Evolutionary conservation across 2,329 filamentous ascomycete species (phyloP).

Genomic region (Fusarium subglutinans): DNA sequence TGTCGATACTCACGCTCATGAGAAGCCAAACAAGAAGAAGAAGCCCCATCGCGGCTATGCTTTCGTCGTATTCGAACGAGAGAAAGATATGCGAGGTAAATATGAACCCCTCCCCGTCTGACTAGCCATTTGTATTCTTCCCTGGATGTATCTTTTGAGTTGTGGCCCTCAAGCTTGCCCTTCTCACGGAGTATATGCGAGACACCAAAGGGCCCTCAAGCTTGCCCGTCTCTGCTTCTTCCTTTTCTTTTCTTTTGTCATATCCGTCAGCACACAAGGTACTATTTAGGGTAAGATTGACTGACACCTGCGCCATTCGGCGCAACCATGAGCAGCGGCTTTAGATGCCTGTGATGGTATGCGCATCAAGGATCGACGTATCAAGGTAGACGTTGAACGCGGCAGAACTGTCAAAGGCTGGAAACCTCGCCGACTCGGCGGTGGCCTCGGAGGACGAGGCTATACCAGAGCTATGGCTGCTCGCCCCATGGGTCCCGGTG

Average conservation of each 20-base stretch:
- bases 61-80: conserved; percentile 95
- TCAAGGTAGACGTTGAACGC: conserved; percentile 95
- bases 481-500: conserved; percentile 72
- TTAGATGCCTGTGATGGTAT: conserved; percentile 87
- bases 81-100: conserved; percentile 99
- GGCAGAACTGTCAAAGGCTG: conserved; percentile 94
- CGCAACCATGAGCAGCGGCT: conserved; percentile 78
- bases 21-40: conserved; percentile 79
- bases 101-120: conserved; percentile 47
- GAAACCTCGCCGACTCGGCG: conserved; percentile 90
- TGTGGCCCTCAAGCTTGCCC: conserved; percentile 56
- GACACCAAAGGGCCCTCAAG: conserved; percentile 63
- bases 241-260: conserved; percentile 44
- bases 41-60: conserved; percentile 90
- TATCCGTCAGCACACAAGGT: conserved; percentile 35
- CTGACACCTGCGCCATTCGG: conserved; percentile 72
- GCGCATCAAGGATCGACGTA: conserved; percentile 88
- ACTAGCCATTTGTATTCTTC: conserved; percentile 37
- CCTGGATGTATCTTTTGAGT: conserved; percentile 46
- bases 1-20: conserved; percentile 75
- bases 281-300: conserved; percentile 66
- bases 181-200: conserved; percentile 54
- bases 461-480: conserved; percentile 86
- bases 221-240: conserved; percentile 60
- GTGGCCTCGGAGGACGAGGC: conserved; percentile 88